These are phyloP conservation scores for Hericium erinaceus DNA, from an alignment of 768 basidiomycete genomes.

Conservation along the genomic window DNA sequence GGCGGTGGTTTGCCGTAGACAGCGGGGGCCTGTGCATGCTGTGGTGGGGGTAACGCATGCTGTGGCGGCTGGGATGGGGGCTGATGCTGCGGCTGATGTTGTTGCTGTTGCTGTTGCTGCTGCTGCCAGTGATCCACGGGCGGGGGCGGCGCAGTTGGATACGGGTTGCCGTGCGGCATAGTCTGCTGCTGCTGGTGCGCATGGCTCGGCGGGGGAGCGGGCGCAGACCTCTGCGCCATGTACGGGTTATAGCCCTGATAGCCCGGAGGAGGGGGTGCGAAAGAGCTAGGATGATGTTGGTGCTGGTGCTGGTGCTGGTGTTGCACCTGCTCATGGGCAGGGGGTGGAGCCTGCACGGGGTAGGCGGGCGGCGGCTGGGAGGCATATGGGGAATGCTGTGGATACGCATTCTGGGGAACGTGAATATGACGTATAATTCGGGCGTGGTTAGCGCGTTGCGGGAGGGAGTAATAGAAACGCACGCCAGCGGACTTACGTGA, in stretches of 20 bases:
- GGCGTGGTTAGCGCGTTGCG: conserved; percentile 1
- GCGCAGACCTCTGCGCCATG: conserved; percentile 13
- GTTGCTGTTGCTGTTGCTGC: conserved; percentile 10
- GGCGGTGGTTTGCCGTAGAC: conserved; percentile 11
- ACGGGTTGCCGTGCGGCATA: conserved; percentile 10
- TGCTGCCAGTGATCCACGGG: neutral
- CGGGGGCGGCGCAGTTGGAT: neutral
- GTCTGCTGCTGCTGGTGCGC: conserved; percentile 18
- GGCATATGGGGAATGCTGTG: conserved; percentile 24
- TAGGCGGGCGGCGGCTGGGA: conserved; percentile 31
- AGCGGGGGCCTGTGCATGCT: neutral
- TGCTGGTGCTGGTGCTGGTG: conserved; percentile 20
- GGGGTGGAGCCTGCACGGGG: conserved; percentile 28
- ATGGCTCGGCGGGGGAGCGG: neutral
- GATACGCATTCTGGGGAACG: conserved; percentile 27
- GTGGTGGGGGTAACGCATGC: no score
- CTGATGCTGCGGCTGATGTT: conserved; percentile 17
- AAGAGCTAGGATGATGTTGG: conserved; percentile 16
- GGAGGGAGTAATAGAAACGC: neutral
- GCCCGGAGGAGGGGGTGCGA: conserved; percentile 30
- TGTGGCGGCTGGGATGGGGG: conserved; percentile 14
- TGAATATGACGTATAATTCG: neutral
- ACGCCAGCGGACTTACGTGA: conserved; percentile 34
- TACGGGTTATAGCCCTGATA: conserved; percentile 21
- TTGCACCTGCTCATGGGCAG: conserved; percentile 36